phyloP scores from a whole-genome alignment of 495 filamentous ascomycete species.

The Penicillium mononematosum region DNA sequence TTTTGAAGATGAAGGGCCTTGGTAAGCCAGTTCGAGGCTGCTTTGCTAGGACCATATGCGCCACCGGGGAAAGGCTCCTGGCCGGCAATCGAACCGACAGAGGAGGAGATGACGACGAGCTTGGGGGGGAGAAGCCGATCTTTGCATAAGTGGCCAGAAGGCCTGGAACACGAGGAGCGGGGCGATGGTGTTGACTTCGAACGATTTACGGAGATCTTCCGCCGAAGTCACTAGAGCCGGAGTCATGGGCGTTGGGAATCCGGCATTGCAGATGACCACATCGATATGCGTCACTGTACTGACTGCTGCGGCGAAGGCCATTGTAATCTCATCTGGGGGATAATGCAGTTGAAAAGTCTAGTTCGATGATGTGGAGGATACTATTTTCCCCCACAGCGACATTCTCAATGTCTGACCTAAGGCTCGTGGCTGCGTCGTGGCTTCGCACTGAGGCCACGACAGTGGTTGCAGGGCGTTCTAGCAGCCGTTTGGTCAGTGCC shows the following conservation, averaged over 20 bases:
- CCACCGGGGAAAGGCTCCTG: constrained; percentile 31
- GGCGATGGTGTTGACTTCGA: constrained; percentile 42
- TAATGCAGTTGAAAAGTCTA: constrained; percentile 35
- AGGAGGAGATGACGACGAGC: constrained; percentile 30
- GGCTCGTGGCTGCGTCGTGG: constrained; percentile 17
- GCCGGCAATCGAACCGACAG: constrained; percentile 25
- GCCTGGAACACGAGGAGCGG: constrained; percentile 42
- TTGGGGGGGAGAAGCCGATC: constrained; percentile 29
- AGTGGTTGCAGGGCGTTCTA: constrained; percentile 42
- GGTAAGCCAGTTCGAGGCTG: constrained; percentile 37
- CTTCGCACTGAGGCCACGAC: constrained; percentile 50
- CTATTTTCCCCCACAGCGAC: constrained; percentile 32
- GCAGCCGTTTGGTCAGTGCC: constrained; percentile 37
- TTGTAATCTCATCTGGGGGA: constrained; percentile 16
- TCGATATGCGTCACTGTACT: constrained; percentile 38
- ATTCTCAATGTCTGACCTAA: constrained; percentile 12
- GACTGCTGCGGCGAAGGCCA: not conserved
- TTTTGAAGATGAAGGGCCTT: constrained; percentile 28
- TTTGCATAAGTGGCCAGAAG: constrained; percentile 34
- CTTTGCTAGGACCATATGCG: constrained; percentile 41
- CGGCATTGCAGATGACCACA: constrained; percentile 54
- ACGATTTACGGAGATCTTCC: constrained; percentile 27
- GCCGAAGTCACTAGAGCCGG: constrained; percentile 19
- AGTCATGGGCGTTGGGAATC: constrained; percentile 21
- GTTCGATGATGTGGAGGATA: constrained; percentile 39